These are phyloP conservation scores for Colletotrichum melonis DNA, from an alignment of 2,329 filamentous ascomycete genomes.

Conservation along the genomic window DNA sequence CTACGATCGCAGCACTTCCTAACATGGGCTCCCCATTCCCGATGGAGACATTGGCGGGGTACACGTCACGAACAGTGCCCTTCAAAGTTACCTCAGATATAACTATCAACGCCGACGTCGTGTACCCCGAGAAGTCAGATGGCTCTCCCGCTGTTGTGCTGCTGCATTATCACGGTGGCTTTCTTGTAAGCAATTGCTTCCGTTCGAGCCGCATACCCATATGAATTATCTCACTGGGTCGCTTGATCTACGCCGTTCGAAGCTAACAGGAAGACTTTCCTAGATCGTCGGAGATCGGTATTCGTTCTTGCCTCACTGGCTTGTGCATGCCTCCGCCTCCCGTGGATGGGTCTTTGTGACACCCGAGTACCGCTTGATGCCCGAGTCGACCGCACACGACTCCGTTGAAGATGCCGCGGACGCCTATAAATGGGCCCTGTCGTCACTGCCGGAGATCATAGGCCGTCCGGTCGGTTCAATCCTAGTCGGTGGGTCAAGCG, in stretches of 20 bases:
- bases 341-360: neutral
- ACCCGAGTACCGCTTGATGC: neutral
- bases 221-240: too few species aligned
- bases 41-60: neutral
- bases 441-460: too few species aligned
- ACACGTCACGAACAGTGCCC: neutral
- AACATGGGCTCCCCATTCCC: neutral
- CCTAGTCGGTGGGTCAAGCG: too few species aligned
- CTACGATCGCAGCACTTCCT: neutral
- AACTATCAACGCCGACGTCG: neutral
- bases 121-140: neutral
- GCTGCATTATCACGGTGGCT: neutral
- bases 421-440: neutral
- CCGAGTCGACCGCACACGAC: neutral
- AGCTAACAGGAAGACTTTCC: too few species aligned
- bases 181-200: neutral
- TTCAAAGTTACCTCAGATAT: neutral
- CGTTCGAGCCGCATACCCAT: too few species aligned
- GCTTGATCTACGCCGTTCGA: too few species aligned
- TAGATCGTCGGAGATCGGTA: neutral
- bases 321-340: neutral
- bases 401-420: neutral
- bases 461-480: too few species aligned
- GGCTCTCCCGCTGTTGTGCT: neutral
- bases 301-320: neutral